A percentile compares a stretch with the other conserved stretches of the same genome.
Conservation (phyloP, 495 filamentous ascomycete genomes). For the Annulohypoxylon moriforme region DNA sequence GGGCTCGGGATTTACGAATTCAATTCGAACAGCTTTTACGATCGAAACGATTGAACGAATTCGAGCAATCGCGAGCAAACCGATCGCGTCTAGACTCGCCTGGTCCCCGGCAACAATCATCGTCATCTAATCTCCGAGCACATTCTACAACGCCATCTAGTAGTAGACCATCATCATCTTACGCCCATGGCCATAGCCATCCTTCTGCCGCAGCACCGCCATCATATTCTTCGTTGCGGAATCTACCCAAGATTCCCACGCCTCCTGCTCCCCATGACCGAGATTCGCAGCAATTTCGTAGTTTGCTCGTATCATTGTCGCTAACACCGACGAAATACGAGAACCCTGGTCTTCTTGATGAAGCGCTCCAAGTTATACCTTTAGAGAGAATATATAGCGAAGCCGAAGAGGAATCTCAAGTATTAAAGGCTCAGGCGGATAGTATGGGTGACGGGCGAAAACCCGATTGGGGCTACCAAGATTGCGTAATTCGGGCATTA, state of each 20-base stretch:
- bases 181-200: constrained; percentile 39
- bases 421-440: constrained; percentile 85
- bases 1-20: constrained; percentile 62
- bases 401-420: constrained; percentile 90
- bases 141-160: constrained; percentile 51
- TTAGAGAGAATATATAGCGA: constrained; percentile 93
- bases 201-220: constrained; percentile 59
- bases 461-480: constrained; percentile 97
- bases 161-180: constrained; percentile 56
- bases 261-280: constrained; percentile 75
- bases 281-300: constrained; percentile 82
- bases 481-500: constrained; percentile 93
- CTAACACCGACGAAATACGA: constrained; percentile 91
- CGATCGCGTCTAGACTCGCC: constrained; percentile 45
- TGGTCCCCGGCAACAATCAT: constrained; percentile 52
- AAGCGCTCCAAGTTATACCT: constrained; percentile 86
- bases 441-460: constrained; percentile 80
- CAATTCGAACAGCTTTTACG: constrained; percentile 84
- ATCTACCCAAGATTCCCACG: constrained; percentile 83
- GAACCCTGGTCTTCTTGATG: constrained; percentile 95
- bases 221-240: constrained; percentile 73
- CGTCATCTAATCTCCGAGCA: constrained; percentile 55
- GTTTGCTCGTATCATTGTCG: constrained; percentile 82
- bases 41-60: constrained; percentile 80
- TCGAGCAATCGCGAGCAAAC: constrained; percentile 67